Base-by-base conservation (phyloP, 2,329 filamentous ascomycete genomes). In the Fusarium temperatum region DNA sequence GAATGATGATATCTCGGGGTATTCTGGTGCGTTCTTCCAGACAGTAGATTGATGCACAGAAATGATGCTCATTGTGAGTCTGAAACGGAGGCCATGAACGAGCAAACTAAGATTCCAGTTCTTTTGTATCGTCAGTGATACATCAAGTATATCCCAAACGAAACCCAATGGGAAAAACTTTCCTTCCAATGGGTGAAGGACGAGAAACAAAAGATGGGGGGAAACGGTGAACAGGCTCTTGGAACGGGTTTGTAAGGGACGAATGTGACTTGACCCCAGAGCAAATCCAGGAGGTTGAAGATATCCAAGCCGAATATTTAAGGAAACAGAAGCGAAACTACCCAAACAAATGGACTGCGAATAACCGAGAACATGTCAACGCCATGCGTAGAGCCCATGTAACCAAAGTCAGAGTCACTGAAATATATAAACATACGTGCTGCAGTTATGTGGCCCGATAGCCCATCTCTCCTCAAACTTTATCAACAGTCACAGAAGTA, bases 401-500 rank as follows among this genome's bases (percentile, higher is more conserved):
- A 14, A 22, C 6, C 24, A 47, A 28, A 20, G 13, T 7, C 6
- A 47, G 18, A 47, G 12, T 20, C 18, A 10, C 8, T 28, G 8
- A 47, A 26, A 28, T 1, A 12, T 22, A 10, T 0, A 7, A 28
- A 28, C 20, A 9, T 10, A 22, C 18, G 8, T 9, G 4, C 15
- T 28, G 6, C 8, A 13, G 18, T 10, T 47, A 14, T 7, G 18
- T 28, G 24, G 8, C 18, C 18, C 0, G 24, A 14, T 0, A 20
- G 24, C 8, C 44, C 44, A 10, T 47, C 44, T 4, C 44, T 45
- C 0, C 1, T 11, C 12, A 20, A 0, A 4, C 18, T 7, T 6
- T 1, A 5, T 14, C 24, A 20, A 14, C 1, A 47, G 24, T 22
- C 44, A 1, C 24, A 22, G 44, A 47, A 20, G 10, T 22, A 18